phyloP scores from a whole-genome alignment of 2,329 filamentous ascomycete species.

The Hymenoscyphus infarciens region DNA sequence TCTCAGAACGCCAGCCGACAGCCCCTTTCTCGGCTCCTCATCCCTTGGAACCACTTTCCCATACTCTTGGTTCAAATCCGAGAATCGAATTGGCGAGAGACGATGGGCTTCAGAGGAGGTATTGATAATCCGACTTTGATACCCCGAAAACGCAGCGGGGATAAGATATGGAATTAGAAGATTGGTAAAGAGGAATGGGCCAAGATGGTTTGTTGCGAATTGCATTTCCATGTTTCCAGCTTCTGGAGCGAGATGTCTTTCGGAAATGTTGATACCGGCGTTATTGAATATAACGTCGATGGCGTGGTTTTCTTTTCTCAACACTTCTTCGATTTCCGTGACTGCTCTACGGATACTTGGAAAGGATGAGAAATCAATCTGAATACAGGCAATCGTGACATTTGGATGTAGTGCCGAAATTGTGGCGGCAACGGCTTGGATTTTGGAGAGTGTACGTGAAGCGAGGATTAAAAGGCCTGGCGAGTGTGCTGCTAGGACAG shows the following conservation, averaged over 20 bases:
- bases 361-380: constrained; percentile 40
- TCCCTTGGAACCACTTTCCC: constrained; percentile 25
- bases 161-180: constrained; percentile 14
- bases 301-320: constrained; percentile 1
- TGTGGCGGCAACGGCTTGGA: constrained; percentile 31
- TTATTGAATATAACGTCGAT: constrained; percentile 28
- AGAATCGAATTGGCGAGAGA: constrained; percentile 33
- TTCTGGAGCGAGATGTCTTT: constrained; percentile 11
- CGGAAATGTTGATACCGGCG: constrained; percentile 22
- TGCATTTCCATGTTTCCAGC: constrained; percentile 21
- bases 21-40: constrained; percentile 16
- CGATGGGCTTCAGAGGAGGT: constrained; percentile 21
- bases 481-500: constrained; percentile 15
- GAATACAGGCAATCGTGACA: constrained; percentile 34
- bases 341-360: constrained; percentile 23
- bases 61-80: constrained; percentile 19
- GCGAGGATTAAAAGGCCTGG: constrained; percentile 38
- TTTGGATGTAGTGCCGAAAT: constrained; percentile 33
- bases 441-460: constrained; percentile 35
- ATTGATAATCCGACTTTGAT: constrained; percentile 17
- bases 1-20: constrained; percentile 16
- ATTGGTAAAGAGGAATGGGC: constrained; percentile 24
- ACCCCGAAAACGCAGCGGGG: background rate
- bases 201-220: constrained; percentile 25
- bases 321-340: constrained; percentile 3